Evolutionary conservation across 106 monocot species (phyloP), one percentile per base, ranked within the genome.

Genomic region (Dendrobium huoshanense): DNA sequence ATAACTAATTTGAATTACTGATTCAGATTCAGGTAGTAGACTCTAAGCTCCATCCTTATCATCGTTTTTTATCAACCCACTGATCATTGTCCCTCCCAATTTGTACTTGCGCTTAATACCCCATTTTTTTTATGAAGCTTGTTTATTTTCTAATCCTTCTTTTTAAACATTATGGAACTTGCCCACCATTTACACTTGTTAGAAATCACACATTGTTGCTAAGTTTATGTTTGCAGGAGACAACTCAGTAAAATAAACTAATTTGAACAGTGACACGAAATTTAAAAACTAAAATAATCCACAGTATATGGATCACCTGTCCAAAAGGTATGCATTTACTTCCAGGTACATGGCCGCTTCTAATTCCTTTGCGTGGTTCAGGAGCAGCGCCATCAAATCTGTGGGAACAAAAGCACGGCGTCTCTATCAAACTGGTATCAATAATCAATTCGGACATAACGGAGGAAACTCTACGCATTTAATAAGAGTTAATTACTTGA

Each of bases 311-410:
- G 51, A 16, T 51, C 51, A 92, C 96, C 96, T 89, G 87, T n/a
- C 41, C 77, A 87, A 98, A 98, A 83, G 98, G 92, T 79, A 98
- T 87, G 72, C 98, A 98, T 93, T 91, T 98, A 80, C 95, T 95
- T 40, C 95, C 95, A 75, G 98, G 95, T 47, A 98, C 89, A 82
- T 98, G 98, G 47, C 98, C 98, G 79, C 86, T 78, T 88, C 85
- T 89, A 75, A 95, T 83, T 78, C 98, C 98, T 73, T 98, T 98
- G 40, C 98, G 90, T 83, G 98, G 98, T 77, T 98, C 98, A 59
- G 91, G 95, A 72, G 89, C 81, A 55, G 6, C 77, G 72, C 98
- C 98, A 72, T 98, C 98, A 95, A 95, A 98, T 83, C 98, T 98
- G 81, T 58, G 43, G 56, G 75, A 65, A 6, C 43, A 75, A 75